Evolutionary conservation across 1,284 basidiomycete genomes (phyloP).

Genomic region (Moesziomyces parantarcticus): DNA sequence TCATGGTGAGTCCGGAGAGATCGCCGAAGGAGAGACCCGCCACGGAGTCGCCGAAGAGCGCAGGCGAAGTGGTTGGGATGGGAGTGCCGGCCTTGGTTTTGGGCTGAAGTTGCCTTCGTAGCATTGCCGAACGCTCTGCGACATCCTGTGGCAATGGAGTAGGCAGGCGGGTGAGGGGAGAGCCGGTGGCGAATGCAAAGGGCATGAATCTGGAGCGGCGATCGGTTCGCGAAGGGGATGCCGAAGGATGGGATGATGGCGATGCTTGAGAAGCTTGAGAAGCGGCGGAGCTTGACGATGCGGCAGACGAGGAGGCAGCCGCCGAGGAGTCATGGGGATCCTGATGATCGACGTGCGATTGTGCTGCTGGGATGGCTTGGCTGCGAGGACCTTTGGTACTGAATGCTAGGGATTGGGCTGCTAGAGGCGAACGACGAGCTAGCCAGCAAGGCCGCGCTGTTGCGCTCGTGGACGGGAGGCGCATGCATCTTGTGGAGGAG

Average conservation of each 20-base stretch:
- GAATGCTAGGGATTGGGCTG: slow-evolving; percentile 8
- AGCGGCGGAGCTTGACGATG: slow-evolving; percentile 6
- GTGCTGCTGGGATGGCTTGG: slow-evolving; percentile 39
- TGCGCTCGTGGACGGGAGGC: slow-evolving; percentile 2
- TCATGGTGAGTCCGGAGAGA: slow-evolving; percentile 44
- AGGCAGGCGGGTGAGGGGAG: slow-evolving; percentile 43
- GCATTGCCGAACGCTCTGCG: slow-evolving; percentile 24
- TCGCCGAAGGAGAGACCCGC: slow-evolving; percentile 37
- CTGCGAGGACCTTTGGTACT: slow-evolving; percentile 29
- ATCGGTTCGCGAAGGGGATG: slow-evolving; percentile 25
- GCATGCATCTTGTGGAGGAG: slow-evolving; percentile 21
- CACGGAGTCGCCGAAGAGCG: slow-evolving; percentile 14
- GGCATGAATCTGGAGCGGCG: slow-evolving; percentile 29
- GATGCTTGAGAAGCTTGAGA: slow-evolving; percentile 7
- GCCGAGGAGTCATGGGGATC: slow-evolving; percentile 21
- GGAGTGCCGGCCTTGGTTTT: slow-evolving; percentile 15
- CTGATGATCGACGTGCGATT: slow-evolving; percentile 31
- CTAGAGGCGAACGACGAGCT: slow-evolving; percentile 1
- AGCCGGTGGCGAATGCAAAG: slow-evolving; percentile 33
- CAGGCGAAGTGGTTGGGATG: slow-evolving; percentile 6
- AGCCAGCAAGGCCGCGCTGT: slow-evolving; percentile 6
- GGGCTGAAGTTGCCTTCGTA: slow-evolving; percentile 24
- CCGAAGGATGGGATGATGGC: slow-evolving; percentile 4
- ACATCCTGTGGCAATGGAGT: slow-evolving; percentile 49
- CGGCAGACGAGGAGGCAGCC: slow-evolving; percentile 12